Conservation (phyloP, 75 land plant genomes). For the Picea sitchensis region DNA sequence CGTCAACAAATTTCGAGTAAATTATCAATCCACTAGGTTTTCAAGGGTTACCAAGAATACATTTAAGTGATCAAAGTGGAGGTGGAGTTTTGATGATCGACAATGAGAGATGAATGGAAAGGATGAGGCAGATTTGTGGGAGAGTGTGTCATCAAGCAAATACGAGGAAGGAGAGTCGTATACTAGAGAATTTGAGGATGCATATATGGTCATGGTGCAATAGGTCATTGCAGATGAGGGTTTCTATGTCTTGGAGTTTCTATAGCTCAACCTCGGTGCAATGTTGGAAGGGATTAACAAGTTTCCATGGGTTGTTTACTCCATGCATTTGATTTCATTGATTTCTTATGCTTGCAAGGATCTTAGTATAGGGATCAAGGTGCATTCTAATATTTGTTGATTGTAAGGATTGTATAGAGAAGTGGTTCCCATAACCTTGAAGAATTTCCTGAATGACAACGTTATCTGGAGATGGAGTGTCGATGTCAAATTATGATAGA, state of each 20-base stretch:
- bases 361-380: constrained; percentile 13
- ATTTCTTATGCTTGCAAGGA: constrained; percentile 19
- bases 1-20: too few species aligned
- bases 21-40: too few species aligned
- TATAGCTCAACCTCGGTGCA: constrained; percentile 4
- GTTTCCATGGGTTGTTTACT: constrained; percentile 26
- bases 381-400: neutral
- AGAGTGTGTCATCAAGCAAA: neutral
- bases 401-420: constrained; percentile 25
- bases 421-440: constrained; percentile 16
- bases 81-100: too few species aligned
- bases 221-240: constrained; percentile 17
- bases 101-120: neutral
- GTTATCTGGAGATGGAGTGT: constrained; percentile 26
- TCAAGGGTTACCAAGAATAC: too few species aligned
- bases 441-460: constrained; percentile 30
- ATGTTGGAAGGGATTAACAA: constrained; percentile 21
- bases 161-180: constrained; percentile 7
- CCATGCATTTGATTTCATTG: constrained; percentile 18
- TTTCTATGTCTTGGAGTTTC: constrained; percentile 16
- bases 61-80: too few species aligned
- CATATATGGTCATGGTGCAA: constrained; percentile 23
- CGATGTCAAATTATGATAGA: neutral
- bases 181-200: constrained; percentile 18
- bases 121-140: neutral